phyloP scores from a whole-genome alignment of 129 eudicot genomes.

The Erigeron canadensis region DNA sequence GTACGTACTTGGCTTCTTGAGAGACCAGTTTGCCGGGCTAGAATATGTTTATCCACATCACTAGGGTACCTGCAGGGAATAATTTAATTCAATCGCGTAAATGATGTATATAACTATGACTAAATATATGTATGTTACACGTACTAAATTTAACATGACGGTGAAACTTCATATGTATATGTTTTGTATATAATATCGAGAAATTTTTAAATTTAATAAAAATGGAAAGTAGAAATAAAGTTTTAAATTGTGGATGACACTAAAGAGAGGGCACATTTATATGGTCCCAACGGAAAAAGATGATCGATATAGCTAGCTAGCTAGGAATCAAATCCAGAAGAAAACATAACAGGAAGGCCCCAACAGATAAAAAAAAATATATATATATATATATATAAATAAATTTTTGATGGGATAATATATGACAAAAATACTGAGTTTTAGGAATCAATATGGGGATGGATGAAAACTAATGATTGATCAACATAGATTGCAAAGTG shows the following conservation, averaged over 20 bases:
- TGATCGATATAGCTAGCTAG: no score
- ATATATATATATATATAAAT: no score
- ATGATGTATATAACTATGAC: neutral
- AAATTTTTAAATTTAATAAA: neutral
- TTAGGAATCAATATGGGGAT: conserved; percentile 49
- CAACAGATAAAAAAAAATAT: conserved; percentile 20
- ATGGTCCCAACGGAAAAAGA: conserved; percentile 47
- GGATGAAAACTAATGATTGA: conserved; percentile 43
- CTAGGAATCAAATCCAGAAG: conserved; percentile 63
- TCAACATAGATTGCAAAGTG: conserved; percentile 11
- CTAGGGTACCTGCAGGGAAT: conserved; percentile 91
- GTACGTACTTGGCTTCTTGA: conserved; percentile 96
- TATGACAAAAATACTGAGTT: conserved; percentile 38
- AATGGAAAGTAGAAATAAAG: conserved; percentile 18
- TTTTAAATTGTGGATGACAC: conserved; percentile 36
- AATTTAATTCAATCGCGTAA: conserved; percentile 9
- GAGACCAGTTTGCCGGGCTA: conserved; percentile 98
- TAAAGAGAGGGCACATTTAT: conserved; percentile 33
- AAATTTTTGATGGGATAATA: conserved; percentile 27
- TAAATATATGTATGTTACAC: neutral
- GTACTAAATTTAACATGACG: conserved; percentile 3
- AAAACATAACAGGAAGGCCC: conserved; percentile 43
- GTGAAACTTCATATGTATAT: neutral
- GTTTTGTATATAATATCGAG: neutral
- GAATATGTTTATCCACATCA: conserved; percentile 89